Conservation (phyloP, 441 rosid genomes). For the Mallotus repandus region DNA sequence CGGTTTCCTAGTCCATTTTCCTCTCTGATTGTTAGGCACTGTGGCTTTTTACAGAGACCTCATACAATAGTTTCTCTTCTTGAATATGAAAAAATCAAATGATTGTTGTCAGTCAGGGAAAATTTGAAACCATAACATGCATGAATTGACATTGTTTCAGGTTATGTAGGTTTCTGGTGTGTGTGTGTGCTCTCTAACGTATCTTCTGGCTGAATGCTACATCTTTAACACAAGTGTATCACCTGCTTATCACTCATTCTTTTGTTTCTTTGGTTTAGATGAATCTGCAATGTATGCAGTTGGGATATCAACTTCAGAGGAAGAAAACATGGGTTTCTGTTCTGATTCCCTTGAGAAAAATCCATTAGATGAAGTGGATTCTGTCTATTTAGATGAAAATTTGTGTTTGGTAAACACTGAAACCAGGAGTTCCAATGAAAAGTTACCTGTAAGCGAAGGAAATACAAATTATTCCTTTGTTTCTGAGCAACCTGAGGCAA, state of each 20-base stretch:
- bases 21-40: not conserved
- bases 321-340: constrained; percentile 23
- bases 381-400: constrained; percentile 24
- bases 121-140: not conserved
- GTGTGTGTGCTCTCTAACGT: too few relatives aligned
- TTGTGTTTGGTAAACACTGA: constrained; percentile 27
- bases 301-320: constrained; percentile 35
- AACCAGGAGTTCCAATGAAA: constrained; percentile 22
- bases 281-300: constrained; percentile 32
- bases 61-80: not conserved
- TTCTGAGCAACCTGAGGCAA: constrained; percentile 32
- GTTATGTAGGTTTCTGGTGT: too few relatives aligned
- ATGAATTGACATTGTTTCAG: not conserved
- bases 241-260: constrained; percentile 4
- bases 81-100: not conserved
- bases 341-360: constrained; percentile 34
- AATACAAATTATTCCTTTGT: constrained; percentile 23
- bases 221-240: not conserved
- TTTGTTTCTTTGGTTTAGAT: constrained; percentile 32
- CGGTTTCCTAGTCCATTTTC: not conserved
- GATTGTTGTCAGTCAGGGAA: not conserved
- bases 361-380: constrained; percentile 29
- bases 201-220: not conserved
- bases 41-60: not conserved
- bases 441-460: constrained; percentile 29